A percentile compares a stretch with the other conserved stretches of the same genome.
phyloP scores from a whole-genome alignment of 1,284 basidiomycete species.

The Cryptococcus sp. region DNA sequence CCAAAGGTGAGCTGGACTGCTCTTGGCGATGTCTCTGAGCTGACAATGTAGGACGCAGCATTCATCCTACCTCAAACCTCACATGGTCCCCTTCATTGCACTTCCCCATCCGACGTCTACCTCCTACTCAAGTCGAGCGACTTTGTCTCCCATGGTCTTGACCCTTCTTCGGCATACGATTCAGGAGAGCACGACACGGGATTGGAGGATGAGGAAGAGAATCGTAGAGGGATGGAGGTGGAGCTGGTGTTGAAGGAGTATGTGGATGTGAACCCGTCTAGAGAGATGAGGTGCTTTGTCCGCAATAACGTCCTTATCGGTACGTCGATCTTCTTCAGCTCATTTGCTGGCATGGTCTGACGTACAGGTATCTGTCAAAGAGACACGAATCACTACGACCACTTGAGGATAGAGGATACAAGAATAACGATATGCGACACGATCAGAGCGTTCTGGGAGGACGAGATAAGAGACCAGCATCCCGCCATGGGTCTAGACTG shows the following conservation, averaged over 20 bases:
- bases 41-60: slow-evolving; percentile 65
- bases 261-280: slow-evolving; percentile 74
- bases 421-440: slow-evolving; percentile 55
- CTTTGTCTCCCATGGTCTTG: slow-evolving; percentile 77
- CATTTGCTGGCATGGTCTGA: neutral
- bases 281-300: slow-evolving; percentile 85
- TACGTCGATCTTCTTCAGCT: slow-evolving; percentile 39
- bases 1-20: slow-evolving; percentile 59
- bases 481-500: slow-evolving; percentile 57
- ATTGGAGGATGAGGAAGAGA: neutral
- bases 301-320: slow-evolving; percentile 63
- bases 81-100: slow-evolving; percentile 80
- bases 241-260: slow-evolving; percentile 91
- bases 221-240: slow-evolving; percentile 53
- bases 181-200: slow-evolving; percentile 30
- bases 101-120: slow-evolving; percentile 82
- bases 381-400: slow-evolving; percentile 86
- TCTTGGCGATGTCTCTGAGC: neutral
- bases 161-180: slow-evolving; percentile 45
- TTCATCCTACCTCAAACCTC: slow-evolving; percentile 76
- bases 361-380: slow-evolving; percentile 75
- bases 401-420: slow-evolving; percentile 61
- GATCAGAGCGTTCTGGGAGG: slow-evolving; percentile 62
- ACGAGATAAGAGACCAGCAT: slow-evolving; percentile 60
- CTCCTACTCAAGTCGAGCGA: slow-evolving; percentile 88